A percentile compares a stretch with the other conserved stretches of the same genome.
Conservation (phyloP, 108 stramenopile species). For the Cylindrotheca fusiformis region DNA sequence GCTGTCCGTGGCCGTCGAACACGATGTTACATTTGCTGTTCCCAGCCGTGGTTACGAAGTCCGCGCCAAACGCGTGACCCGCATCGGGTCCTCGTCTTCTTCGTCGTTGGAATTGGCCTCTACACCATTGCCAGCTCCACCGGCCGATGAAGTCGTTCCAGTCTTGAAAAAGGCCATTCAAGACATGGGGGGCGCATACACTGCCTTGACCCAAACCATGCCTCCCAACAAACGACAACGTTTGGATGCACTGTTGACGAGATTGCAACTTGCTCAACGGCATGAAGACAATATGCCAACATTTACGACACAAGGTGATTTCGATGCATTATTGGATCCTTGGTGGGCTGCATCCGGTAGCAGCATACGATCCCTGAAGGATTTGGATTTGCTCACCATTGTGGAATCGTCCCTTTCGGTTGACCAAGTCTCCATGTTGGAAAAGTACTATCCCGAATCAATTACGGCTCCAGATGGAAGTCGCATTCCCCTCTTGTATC, state of each 20-base stretch:
- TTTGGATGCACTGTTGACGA: conserved; percentile 33
- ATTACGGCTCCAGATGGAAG: conserved; percentile 60
- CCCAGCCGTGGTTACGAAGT: conserved; percentile 59
- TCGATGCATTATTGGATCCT: conserved; percentile 42
- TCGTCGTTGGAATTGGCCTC: conserved; percentile 53
- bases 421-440: conserved; percentile 21
- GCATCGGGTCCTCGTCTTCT: conserved; percentile 45
- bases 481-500: conserved; percentile 41
- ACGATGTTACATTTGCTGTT: conserved; percentile 42
- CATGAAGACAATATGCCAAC: conserved; percentile 11
- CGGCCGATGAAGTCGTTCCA: conserved; percentile 34
- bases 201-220: conserved; percentile 33
- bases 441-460: conserved; percentile 28
- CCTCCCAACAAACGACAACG: conserved; percentile 24
- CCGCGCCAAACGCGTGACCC: conserved; percentile 34
- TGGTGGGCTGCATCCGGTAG: conserved; percentile 36
- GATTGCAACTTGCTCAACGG: conserved; percentile 32
- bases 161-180: conserved; percentile 46
- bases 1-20: conserved; percentile 22
- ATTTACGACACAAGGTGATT: conserved; percentile 48
- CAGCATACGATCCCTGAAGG: conserved; percentile 36
- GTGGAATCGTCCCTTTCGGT: conserved; percentile 24
- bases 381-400: conserved; percentile 39
- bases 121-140: conserved; percentile 41
- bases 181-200: conserved; percentile 40